These are phyloP conservation scores for Botrytis aclada DNA, from an alignment of 2,329 filamentous ascomycete genomes.

Conservation along the genomic window DNA sequence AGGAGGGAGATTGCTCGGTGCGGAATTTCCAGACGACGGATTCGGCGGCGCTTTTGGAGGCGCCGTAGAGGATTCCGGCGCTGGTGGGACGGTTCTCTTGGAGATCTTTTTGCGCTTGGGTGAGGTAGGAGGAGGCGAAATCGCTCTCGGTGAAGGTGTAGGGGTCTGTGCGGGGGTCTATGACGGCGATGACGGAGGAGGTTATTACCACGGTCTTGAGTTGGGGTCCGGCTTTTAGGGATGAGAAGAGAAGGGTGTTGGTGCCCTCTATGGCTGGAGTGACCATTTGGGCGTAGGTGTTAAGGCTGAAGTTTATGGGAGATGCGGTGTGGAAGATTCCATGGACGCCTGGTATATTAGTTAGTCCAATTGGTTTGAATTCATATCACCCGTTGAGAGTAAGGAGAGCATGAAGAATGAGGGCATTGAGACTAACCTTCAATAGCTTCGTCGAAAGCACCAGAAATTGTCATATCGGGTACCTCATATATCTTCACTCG, in stretches of 20 bases:
- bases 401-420: background rate
- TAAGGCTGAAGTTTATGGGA: slow-evolving; percentile 35
- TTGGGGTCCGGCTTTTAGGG: slow-evolving; percentile 36
- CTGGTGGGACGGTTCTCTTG: slow-evolving; percentile 27
- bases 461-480: slow-evolving; percentile 33
- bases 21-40: slow-evolving; percentile 42
- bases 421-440: slow-evolving; percentile 24
- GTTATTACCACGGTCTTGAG: slow-evolving; percentile 45
- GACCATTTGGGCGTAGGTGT: slow-evolving; percentile 35
- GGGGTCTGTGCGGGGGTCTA: slow-evolving; percentile 28
- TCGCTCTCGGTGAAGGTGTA: slow-evolving; percentile 32
- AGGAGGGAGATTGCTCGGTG: slow-evolving; percentile 39
- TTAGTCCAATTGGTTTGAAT: background rate
- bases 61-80: slow-evolving; percentile 37
- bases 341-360: slow-evolving; percentile 27
- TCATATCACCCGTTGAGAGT: background rate
- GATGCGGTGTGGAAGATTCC: slow-evolving; percentile 38
- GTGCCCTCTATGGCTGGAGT: slow-evolving; percentile 32
- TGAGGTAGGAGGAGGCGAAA: slow-evolving; percentile 37
- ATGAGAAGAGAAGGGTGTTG: slow-evolving; percentile 33
- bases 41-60: slow-evolving; percentile 43
- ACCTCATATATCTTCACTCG: slow-evolving; percentile 34
- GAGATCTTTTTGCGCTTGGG: slow-evolving; percentile 35
- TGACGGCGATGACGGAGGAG: slow-evolving; percentile 36
- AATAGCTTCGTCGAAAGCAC: slow-evolving; percentile 34